Percentiles rank a stretch among this genome's conserved stretches.
Conservation (phyloP, 164 flowering plant species). For the Tinospora cordifolia region DNA sequence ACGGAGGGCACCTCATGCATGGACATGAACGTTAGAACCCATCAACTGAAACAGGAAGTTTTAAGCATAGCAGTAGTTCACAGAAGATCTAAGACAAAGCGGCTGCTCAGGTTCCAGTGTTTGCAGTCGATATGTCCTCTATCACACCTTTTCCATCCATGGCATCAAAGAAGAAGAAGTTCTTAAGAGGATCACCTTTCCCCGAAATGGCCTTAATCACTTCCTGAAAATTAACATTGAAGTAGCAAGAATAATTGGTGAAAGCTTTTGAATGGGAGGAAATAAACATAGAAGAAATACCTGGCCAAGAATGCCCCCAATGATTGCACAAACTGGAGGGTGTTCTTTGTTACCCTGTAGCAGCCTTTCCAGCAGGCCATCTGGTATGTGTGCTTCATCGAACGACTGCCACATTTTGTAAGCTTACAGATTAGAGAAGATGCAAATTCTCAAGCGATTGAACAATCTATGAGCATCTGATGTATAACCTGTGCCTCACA, state of each 20-base stretch:
- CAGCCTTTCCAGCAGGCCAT: conserved; percentile 64
- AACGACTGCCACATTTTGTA: conserved; percentile 39
- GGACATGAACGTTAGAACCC: no score
- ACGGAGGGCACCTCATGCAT: no score
- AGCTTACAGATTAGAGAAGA: not conserved
- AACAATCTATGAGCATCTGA: not conserved
- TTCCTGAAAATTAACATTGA: conserved; percentile 43
- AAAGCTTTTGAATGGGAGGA: no score
- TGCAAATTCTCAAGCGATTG: not conserved
- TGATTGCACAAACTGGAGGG: conserved; percentile 88
- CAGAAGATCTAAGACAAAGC: not conserved
- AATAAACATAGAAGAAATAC: conserved; percentile 21
- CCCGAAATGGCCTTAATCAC: conserved; percentile 92
- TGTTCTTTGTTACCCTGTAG: conserved; percentile 45
- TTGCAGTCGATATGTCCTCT: conserved; percentile 53
- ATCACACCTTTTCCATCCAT: conserved; percentile 83
- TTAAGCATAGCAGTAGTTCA: not conserved
- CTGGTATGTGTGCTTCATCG: conserved; percentile 65
- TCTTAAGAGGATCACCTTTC: conserved; percentile 89
- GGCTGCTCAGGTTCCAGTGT: conserved; percentile 11
- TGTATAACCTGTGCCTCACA: conserved; percentile 55
- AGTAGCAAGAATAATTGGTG: not conserved
- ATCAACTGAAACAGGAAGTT: no score
- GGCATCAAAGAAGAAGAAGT: conserved; percentile 85
- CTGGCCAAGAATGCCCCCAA: conserved; percentile 97